These are phyloP conservation scores for Cymodocea nodosa DNA, from an alignment of 116 monocot genomes.

Conservation along the genomic window DNA sequence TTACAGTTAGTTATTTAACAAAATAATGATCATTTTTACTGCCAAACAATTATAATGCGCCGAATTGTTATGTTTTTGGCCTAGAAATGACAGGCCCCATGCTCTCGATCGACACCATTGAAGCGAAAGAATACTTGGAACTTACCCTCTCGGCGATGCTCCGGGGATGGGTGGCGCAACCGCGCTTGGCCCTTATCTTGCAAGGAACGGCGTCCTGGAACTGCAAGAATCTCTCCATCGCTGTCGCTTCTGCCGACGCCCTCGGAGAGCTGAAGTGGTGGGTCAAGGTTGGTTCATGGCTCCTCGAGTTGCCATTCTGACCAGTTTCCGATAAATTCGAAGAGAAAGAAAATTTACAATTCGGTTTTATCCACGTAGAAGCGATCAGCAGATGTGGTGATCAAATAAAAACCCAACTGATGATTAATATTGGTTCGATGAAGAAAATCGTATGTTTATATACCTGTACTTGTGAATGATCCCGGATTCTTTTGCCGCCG, in stretches of 20 bases:
- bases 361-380: no score
- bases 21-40: no score
- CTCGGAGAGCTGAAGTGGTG: constrained; percentile 71
- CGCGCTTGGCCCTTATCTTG: constrained; percentile 85
- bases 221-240: constrained; percentile 69
- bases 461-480: constrained; percentile 43
- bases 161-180: constrained; percentile 93
- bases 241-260: constrained; percentile 45
- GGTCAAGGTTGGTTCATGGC: constrained; percentile 22
- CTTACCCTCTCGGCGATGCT: constrained; percentile 96
- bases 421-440: no score
- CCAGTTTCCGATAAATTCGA: background rate
- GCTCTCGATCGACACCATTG: no score
- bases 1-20: no score
- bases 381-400: no score
- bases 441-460: no score
- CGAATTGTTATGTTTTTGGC: no score
- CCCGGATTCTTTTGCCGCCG: constrained; percentile 29
- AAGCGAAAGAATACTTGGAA: background rate
- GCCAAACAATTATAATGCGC: no score
- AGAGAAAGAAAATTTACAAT: background rate
- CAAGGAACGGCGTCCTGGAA: constrained; percentile 96
- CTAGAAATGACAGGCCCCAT: no score
- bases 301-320: constrained; percentile 10
- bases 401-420: no score